Evolutionary conservation across 768 basidiomycete genomes (phyloP).

Genomic region (Lentinula boryana): DNA sequence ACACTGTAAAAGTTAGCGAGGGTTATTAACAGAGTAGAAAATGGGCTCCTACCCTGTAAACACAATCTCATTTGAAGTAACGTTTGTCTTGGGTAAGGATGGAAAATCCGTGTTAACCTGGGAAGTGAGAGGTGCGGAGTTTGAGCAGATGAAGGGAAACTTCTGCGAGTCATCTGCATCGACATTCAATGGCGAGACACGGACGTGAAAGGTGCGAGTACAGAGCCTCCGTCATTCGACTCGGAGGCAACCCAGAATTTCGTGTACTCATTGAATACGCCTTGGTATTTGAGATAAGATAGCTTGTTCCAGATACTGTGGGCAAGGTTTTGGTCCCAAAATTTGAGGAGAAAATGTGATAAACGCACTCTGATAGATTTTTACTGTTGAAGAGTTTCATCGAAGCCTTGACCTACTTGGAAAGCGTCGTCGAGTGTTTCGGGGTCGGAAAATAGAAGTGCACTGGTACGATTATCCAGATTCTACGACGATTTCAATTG

Average conservation of each 20-base stretch:
- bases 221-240: not conserved
- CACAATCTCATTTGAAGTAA: slow-evolving; percentile 5
- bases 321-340: not conserved
- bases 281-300: not conserved
- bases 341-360: not conserved
- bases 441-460: slow-evolving; percentile 11
- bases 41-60: slow-evolving; percentile 9
- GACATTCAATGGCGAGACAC: not conserved
- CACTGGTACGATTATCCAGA: slow-evolving; percentile 10
- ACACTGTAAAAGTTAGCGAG: slow-evolving; percentile 16
- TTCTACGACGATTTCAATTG: slow-evolving; percentile 1
- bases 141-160: slow-evolving; percentile 12
- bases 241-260: slow-evolving; percentile 5
- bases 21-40: not conserved
- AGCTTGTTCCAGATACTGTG: not conserved
- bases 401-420: slow-evolving; percentile 8
- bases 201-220: not conserved
- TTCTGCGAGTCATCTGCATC: not conserved
- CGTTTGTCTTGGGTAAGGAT: slow-evolving; percentile 7
- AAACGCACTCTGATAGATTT: not conserved
- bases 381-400: slow-evolving; percentile 8
- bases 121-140: slow-evolving; percentile 13
- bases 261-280: not conserved
- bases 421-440: slow-evolving; percentile 7
- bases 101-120: slow-evolving; percentile 14